phyloP scores from a whole-genome alignment of 352 stramenopile genomes.

The Phytophthora hibernalis region DNA sequence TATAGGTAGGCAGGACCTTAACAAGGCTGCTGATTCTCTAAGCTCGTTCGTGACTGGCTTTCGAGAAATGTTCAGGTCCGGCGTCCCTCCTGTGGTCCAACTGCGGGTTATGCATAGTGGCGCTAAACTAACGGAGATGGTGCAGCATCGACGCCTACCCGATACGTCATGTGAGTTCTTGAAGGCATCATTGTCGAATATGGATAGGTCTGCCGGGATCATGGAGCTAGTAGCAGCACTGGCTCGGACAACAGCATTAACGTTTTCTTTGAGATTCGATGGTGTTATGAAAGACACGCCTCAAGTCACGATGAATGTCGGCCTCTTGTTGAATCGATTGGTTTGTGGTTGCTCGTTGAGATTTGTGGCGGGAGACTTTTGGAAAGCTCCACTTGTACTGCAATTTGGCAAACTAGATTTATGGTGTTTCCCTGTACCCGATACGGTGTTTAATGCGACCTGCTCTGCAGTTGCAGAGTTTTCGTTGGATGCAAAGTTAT shows the following conservation, averaged over 20 bases:
- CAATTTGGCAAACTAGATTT: background rate
- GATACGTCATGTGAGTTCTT: background rate
- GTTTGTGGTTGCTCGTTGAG: background rate
- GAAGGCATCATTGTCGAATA: background rate
- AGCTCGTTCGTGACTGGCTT: background rate
- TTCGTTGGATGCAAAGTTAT: background rate
- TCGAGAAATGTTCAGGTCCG: background rate
- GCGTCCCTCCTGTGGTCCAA: background rate
- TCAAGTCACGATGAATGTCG: background rate
- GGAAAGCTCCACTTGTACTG: background rate
- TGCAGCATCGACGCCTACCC: background rate
- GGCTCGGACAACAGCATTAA: background rate
- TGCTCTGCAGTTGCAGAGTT: slow-evolving; percentile 1
- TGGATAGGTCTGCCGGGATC: background rate
- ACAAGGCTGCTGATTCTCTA: background rate
- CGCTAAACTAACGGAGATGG: background rate
- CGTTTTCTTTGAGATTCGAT: background rate
- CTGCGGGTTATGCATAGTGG: background rate
- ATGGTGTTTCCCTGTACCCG: background rate
- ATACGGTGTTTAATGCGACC: background rate
- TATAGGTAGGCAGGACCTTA: background rate
- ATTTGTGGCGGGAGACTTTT: background rate
- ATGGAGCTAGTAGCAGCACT: background rate
- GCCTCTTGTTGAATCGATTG: background rate
- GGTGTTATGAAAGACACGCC: background rate